A percentile compares a stretch with the other conserved stretches of the same genome.
Evolutionary conservation across 176 grass and related monocot species (phyloP).

Genomic region (Zizania latifolia): DNA sequence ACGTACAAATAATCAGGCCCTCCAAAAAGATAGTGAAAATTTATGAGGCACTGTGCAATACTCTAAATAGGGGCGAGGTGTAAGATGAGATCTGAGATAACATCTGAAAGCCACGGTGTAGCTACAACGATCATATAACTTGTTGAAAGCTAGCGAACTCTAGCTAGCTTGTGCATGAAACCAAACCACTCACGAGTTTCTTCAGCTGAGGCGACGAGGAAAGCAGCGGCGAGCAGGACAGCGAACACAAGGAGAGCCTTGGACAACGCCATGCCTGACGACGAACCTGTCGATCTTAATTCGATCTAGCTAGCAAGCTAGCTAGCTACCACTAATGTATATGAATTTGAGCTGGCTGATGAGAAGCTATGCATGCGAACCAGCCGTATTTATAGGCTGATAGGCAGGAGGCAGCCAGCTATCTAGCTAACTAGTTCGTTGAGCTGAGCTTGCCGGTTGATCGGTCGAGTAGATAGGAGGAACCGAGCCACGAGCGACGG

Average conservation of each 20-base stretch:
- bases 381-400: constrained; percentile 11
- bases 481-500: no score
- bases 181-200: constrained; percentile 43
- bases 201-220: constrained; percentile 31
- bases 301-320: neutral
- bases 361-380: neutral
- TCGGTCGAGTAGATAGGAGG: neutral
- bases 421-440: no score
- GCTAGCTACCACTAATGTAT: no score
- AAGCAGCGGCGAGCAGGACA: constrained; percentile 25
- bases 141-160: neutral
- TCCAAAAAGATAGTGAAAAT: no score
- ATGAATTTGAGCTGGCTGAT: neutral
- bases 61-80: no score
- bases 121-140: no score
- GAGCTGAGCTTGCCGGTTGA: neutral
- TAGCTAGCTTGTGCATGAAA: neutral
- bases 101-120: no score
- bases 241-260: constrained; percentile 38
- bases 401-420: no score
- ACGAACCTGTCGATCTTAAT: no score
- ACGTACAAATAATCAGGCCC: no score
- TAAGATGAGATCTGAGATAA: no score
- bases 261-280: constrained; percentile 10
- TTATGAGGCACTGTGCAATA: no score